A percentile compares a stretch with the other conserved stretches of the same genome.
phyloP scores from a whole-genome alignment of 768 basidiomycete species.

The Lactifluus volemus region DNA sequence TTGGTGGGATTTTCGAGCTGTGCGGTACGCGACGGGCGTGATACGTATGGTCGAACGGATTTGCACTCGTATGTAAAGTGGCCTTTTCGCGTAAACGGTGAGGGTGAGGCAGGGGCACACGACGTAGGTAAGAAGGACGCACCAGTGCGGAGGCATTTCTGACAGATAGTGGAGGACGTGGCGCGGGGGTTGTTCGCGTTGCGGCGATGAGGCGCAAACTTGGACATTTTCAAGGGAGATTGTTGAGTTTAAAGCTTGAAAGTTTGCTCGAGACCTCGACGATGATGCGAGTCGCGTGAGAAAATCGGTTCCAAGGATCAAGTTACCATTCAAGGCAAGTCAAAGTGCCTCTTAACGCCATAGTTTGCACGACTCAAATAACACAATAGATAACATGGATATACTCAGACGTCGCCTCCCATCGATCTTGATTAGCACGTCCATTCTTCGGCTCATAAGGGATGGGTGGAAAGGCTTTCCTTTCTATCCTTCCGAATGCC shows the following conservation, averaged over 20 bases:
- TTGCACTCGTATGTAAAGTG: constrained; percentile 94
- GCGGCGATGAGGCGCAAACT: constrained; percentile 65
- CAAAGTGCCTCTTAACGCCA: not conserved
- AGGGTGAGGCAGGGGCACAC: no score
- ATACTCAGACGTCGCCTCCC: not conserved
- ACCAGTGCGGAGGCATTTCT: constrained; percentile 74
- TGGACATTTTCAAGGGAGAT: constrained; percentile 47
- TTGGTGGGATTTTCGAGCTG: constrained; percentile 80
- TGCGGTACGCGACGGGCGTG: constrained; percentile 83
- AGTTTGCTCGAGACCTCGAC: no score
- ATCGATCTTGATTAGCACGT: not conserved
- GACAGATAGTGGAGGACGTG: constrained; percentile 61
- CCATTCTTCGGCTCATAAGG: not conserved
- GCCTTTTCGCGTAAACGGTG: constrained; percentile 34
- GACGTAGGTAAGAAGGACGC: constrained; percentile 8
- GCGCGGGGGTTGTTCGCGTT: constrained; percentile 57
- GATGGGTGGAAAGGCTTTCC: constrained; percentile 72
- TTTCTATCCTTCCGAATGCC: constrained; percentile 31
- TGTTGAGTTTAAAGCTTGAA: not conserved
- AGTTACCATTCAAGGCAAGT: not conserved
- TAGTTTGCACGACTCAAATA: not conserved
- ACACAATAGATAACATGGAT: not conserved
- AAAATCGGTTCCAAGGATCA: no score
- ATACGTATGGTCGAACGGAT: constrained; percentile 66
- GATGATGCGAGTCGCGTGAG: no score